Conservation (phyloP, 805 yeast genomes). For the Candida vaughaniae region DNA sequence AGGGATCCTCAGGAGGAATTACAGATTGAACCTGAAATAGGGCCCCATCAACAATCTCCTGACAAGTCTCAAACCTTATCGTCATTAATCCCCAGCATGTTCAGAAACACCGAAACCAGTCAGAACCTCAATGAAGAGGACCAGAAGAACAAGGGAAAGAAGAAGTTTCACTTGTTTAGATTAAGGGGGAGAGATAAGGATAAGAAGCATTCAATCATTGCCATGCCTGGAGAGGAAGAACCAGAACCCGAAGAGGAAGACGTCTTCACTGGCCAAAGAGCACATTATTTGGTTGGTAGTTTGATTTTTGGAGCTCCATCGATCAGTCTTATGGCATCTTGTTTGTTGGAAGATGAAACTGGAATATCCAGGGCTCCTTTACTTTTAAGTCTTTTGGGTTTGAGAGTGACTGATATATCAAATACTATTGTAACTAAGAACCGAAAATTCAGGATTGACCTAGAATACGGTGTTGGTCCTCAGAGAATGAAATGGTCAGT, state of each 20-base stretch:
- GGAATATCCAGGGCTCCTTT: constrained; percentile 81
- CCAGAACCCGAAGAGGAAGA: constrained; percentile 18
- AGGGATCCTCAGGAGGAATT: not conserved
- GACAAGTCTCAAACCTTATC: constrained; percentile 13
- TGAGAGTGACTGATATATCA: constrained; percentile 56
- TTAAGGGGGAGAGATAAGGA: constrained; percentile 22
- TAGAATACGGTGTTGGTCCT: constrained; percentile 89
- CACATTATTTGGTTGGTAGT: constrained; percentile 35
- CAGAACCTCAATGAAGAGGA: constrained; percentile 1
- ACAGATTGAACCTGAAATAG: not conserved
- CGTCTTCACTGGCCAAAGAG: constrained; percentile 35
- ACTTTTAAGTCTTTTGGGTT: constrained; percentile 67
- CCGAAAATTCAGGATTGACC: constrained; percentile 58
- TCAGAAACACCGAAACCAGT: constrained; percentile 6
- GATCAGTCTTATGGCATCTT: constrained; percentile 69
- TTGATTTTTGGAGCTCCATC: constrained; percentile 71
- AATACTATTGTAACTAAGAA: constrained; percentile 38
- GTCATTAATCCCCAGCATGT: constrained; percentile 18
- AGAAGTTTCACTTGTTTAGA: constrained; percentile 25
- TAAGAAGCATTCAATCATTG: constrained; percentile 16
- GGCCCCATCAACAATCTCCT: not conserved
- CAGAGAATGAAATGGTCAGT: constrained; percentile 79
- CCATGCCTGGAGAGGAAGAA: constrained; percentile 16
- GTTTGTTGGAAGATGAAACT: constrained; percentile 72
- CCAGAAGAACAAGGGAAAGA: constrained; percentile 3